These are phyloP conservation scores for Lactarius sp. DNA, from an alignment of 768 basidiomycete genomes.

Conservation along the genomic window DNA sequence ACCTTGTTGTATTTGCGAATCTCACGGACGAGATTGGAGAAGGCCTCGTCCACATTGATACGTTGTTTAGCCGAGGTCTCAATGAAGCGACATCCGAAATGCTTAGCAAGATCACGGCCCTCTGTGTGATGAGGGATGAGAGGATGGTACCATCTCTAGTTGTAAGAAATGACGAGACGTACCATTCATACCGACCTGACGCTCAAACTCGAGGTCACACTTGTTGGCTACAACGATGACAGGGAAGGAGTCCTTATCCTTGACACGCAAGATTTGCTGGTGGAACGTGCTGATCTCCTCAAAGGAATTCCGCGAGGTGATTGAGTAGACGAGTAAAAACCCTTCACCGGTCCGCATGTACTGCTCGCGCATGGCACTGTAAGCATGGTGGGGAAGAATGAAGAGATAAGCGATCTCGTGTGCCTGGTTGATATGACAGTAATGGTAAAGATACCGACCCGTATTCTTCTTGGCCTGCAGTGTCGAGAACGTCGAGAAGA, in stretches of 20 bases:
- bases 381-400: background rate
- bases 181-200: constrained; percentile 96
- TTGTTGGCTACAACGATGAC: constrained; percentile 98
- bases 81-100: constrained; percentile 90
- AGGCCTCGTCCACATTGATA: constrained; percentile 96
- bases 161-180: constrained; percentile 26
- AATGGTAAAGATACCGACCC: constrained; percentile 53
- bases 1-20: constrained; percentile 95
- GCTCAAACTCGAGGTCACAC: constrained; percentile 91
- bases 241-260: constrained; percentile 93
- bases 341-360: constrained; percentile 99
- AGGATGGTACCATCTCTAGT: background rate
- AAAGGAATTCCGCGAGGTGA: constrained; percentile 96
- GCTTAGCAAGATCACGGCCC: constrained; percentile 95
- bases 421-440: constrained; percentile 13
- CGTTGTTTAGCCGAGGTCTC: constrained; percentile 96
- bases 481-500: constrained; percentile 92
- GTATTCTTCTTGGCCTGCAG: constrained; percentile 97
- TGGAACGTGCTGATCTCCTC: constrained; percentile 96
- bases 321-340: constrained; percentile 95
- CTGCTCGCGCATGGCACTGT: constrained; percentile 96
- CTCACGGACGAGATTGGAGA: constrained; percentile 87
- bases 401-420: constrained; percentile 3
- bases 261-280: constrained; percentile 93
- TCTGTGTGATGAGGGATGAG: constrained; percentile 44